Evolutionary conservation across 805 yeast genomes (phyloP), one percentile per base, ranked within the genome.

Genomic region (Candida andamanensis): DNA sequence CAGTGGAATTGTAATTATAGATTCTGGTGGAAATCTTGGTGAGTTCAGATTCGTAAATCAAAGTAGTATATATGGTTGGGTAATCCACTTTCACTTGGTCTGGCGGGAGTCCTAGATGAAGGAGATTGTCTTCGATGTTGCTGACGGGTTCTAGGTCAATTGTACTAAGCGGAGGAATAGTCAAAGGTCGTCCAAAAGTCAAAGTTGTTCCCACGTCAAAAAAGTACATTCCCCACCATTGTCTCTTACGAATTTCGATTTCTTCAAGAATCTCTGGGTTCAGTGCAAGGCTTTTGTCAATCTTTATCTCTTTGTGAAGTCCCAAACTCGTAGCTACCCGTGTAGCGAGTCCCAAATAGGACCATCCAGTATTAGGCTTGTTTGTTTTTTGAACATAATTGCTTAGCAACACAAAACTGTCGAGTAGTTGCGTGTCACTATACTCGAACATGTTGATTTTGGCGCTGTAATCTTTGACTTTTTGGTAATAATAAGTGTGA

Each of bases 201-300:
- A 46, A 26, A 0, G 50, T 46, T 5, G 48, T 40, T 5, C 50
- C 50, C 16, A 46, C 50, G 33, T 46, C 50, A 28, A 46, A 42
- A 30, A 42, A 46, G 24, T 46, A 46, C 45, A 46, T 40, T 14
- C 50, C 50, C 50, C 50, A 46, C 46, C 47, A 46, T 23, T 44
- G 46, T n/a, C 50, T 28, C 28, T 46, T 46, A 14, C 50, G 24
- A 11, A 39, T 40, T 24, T 46, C 50, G 12, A 46, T 26, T 22
- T 44, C 47, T 39, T 46, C 47, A 25, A 44, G 40, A 5, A 46
- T 23, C 12, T 37, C 40, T 15, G 32, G 21, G 25, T 44, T 42
- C 17, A 32, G 18, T 12, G 11, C 6, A 3, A 23, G 16, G 15
- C 12, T 25, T 8, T 20, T 15, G 29, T 35, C 43, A n/a, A 44